Evolutionary conservation across 2,329 filamentous ascomycete species (phyloP), one percentile per base, ranked within the genome.

Genomic region (Aspergillus caelatus): DNA sequence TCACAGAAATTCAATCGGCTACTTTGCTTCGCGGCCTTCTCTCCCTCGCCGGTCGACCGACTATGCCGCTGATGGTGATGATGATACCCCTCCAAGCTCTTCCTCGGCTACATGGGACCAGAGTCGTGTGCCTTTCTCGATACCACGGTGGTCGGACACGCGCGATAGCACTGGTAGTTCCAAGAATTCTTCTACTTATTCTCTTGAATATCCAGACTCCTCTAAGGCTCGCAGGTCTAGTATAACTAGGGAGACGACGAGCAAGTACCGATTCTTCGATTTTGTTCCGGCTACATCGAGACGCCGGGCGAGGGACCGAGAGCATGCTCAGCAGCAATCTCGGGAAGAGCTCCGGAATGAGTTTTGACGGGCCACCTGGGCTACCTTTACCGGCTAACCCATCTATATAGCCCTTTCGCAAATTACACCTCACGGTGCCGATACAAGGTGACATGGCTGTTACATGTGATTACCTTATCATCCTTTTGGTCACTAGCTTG

Each of bases 101-200:
- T 77, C 78, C 7, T 80, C 79, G 4, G 75, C 76, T 12, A 79
- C 74, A 12, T 81, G 79, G 79, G 80, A 82, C 19, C 73, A 77
- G 59, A 72, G 64, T 11, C 77, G 79, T 23, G 75, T 81, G 43
- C 77, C 77, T 2, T 81, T 81, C 66, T 68, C 73, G 26, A 73
- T 75, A 26, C 78, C 79, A 14, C 75, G 75, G 26, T 79, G 78
- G 70, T 73, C 77, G 46, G 79, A 81, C 28, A 64, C 76, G 34
- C 77, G 77, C 19, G 77, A 80, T 41, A 78, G 78, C 68, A 78
- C 77, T n/a, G 72, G 77, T 28, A 80, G 77, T 67, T 81, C 80
- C 11, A 80, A 81, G 32, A 82, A 82, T 61, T 82, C 80, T 3
- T 83, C 81, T 8, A 81, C 78, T 0, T 80, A 82, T 62, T 80